Conservation (phyloP, 106 monocot genomes). For the Hemerocallis citrina region DNA sequence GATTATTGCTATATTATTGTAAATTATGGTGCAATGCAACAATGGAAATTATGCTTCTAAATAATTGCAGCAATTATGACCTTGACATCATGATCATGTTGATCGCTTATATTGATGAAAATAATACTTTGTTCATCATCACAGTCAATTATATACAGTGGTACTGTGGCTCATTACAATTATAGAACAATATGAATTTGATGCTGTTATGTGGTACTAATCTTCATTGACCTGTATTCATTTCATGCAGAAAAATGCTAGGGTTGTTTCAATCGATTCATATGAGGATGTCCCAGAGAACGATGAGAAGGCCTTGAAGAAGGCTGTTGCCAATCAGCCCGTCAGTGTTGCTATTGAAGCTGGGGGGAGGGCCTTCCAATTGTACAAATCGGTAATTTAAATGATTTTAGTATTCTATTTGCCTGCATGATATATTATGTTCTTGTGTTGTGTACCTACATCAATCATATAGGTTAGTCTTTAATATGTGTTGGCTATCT, state of each 20-base stretch:
- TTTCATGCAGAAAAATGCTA: conserved; percentile 23
- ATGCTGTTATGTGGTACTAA: background rate
- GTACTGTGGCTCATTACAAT: background rate
- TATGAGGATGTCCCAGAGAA: conserved; percentile 40
- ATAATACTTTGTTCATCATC: background rate
- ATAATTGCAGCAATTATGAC: background rate
- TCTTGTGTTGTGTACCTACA: too few species aligned
- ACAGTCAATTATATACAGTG: background rate
- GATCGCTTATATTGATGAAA: too few species aligned
- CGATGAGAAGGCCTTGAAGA: conserved; percentile 26
- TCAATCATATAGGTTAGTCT: too few species aligned
- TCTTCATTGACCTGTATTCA: background rate
- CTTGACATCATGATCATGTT: background rate
- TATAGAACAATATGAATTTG: background rate
- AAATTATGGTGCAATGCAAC: too few species aligned
- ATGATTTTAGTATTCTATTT: too few species aligned
- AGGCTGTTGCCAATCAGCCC: conserved; percentile 29
- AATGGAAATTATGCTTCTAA: too few species aligned
- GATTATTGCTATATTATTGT: too few species aligned
- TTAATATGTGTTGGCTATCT: too few species aligned
- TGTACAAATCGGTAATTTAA: conserved; percentile 28
- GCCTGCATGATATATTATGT: too few species aligned
- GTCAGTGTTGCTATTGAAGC: conserved; percentile 35
- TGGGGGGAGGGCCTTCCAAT: conserved; percentile 26
- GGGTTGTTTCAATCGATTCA: conserved; percentile 28